These are phyloP conservation scores for Dimocarpus longan DNA, from an alignment of 345 rosid genomes.

Conservation along the genomic window DNA sequence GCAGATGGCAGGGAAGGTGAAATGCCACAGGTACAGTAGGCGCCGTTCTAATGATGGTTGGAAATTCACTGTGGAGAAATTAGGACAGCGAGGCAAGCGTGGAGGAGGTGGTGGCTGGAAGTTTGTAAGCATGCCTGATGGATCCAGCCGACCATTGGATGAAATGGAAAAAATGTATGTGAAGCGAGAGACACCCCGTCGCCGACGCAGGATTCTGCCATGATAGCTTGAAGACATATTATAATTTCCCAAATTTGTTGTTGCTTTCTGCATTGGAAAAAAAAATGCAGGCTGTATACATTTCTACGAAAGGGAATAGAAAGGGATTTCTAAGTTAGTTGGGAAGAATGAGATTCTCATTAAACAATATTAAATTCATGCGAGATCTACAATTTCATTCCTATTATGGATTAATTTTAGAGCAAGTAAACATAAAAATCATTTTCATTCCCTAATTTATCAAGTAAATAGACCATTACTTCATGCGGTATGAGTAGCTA, in stretches of 20 bases:
- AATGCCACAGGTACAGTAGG: conserved; percentile 87
- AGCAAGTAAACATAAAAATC: too few relatives aligned
- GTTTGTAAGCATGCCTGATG: conserved; percentile 88
- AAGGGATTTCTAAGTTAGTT: too few relatives aligned
- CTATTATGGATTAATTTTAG: too few relatives aligned
- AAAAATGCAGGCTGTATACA: not conserved
- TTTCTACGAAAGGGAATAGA: not conserved
- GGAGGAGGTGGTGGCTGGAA: conserved; percentile 97
- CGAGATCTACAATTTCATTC: too few relatives aligned
- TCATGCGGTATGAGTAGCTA: too few relatives aligned
- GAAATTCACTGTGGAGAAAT: conserved; percentile 82
- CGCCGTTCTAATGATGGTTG: conserved; percentile 81
- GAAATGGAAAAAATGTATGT: conserved; percentile 84
- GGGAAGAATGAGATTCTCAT: too few relatives aligned
- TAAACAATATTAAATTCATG: too few relatives aligned
- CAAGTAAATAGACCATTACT: too few relatives aligned
- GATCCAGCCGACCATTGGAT: conserved; percentile 80
- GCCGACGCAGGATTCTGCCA: conserved; percentile 75
- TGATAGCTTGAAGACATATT: conserved; percentile 32
- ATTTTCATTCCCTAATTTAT: too few relatives aligned
- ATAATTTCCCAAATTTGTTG: not conserved
- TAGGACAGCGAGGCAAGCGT: conserved; percentile 78
- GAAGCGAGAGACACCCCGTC: conserved; percentile 81
- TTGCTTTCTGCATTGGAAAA: conserved; percentile 1
- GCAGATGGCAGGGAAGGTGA: conserved; percentile 77